These are phyloP conservation scores for Drechslera avenae DNA, from an alignment of 2,329 filamentous ascomycete genomes.

Conservation along the genomic window DNA sequence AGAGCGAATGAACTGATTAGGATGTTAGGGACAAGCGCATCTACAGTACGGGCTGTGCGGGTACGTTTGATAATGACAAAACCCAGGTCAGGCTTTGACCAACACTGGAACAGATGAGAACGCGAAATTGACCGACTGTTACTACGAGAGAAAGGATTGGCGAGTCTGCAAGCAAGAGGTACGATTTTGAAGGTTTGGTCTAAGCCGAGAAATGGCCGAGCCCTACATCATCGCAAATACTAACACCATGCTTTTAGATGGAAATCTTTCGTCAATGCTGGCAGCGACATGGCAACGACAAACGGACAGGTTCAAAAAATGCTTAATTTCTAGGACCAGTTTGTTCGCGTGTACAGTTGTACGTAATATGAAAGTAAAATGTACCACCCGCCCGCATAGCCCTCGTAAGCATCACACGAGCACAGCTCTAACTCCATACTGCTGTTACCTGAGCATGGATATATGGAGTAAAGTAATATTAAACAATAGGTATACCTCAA, in stretches of 20 bases:
- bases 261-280: conserved; percentile 87
- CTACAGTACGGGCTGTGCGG: conserved; percentile 91
- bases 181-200: conserved; percentile 46
- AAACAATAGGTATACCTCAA: background rate
- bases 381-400: too few species aligned
- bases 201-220: conserved; percentile 27
- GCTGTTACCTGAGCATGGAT: too few species aligned
- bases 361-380: background rate
- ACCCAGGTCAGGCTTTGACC: background rate
- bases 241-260: conserved; percentile 66
- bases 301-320: conserved; percentile 79
- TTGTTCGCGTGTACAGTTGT: background rate
- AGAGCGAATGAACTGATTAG: conserved; percentile 23
- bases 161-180: conserved; percentile 86
- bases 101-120: conserved; percentile 71
- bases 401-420: background rate
- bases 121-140: conserved; percentile 89
- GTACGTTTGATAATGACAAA: conserved; percentile 56
- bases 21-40: conserved; percentile 88
- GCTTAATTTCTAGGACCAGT: conserved; percentile 45
- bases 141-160: conserved; percentile 97
- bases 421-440: too few species aligned
- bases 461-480: background rate
- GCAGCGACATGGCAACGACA: conserved; percentile 86
- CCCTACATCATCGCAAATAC: background rate